A percentile compares a stretch with the other conserved stretches of the same genome.
phyloP scores from a whole-genome alignment of 257 asterid genomes.

The Solanum stenotomum region DNA sequence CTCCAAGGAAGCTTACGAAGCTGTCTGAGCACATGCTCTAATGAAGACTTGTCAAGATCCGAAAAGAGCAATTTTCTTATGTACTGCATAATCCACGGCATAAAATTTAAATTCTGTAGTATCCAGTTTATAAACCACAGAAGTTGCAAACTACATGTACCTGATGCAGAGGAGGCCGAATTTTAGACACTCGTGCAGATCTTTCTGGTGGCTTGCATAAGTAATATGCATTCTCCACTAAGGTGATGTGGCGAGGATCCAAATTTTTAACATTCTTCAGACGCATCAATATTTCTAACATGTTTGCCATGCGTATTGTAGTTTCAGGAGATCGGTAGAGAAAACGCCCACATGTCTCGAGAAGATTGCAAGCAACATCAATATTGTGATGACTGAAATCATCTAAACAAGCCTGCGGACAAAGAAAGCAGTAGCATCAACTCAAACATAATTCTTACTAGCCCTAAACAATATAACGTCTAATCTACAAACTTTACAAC shows the following conservation, averaged over 20 bases:
- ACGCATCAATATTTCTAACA: slow-evolving; percentile 98
- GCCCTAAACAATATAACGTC: not conserved
- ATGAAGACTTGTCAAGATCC: slow-evolving; percentile 87
- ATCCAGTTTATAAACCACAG: slow-evolving; percentile 4
- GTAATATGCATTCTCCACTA: slow-evolving; percentile 97
- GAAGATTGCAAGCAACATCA: slow-evolving; percentile 98
- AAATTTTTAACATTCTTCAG: slow-evolving; percentile 91
- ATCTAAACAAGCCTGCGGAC: slow-evolving; percentile 86
- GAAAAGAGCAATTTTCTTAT: slow-evolving; percentile 93
- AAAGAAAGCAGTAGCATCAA: not conserved
- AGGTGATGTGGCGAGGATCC: slow-evolving; percentile 98
- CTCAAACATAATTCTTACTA: not conserved
- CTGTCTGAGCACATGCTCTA: slow-evolving; percentile 90
- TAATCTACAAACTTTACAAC: not conserved
- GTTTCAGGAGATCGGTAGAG: slow-evolving; percentile 97
- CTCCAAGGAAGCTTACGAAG: slow-evolving; percentile 94
- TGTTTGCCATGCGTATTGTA: slow-evolving; percentile 84
- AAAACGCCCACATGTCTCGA: slow-evolving; percentile 98
- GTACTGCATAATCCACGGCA: slow-evolving; percentile 46
- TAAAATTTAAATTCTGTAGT: slow-evolving; percentile 9
- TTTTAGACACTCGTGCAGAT: slow-evolving; percentile 94
- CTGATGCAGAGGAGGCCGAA: slow-evolving; percentile 96
- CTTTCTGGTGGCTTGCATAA: slow-evolving; percentile 98
- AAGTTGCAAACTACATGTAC: slow-evolving; percentile 20
- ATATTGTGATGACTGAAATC: slow-evolving; percentile 95